Conservation (phyloP, 1,284 basidiomycete genomes). For the Cutaneotrichosporon dermatis region DNA sequence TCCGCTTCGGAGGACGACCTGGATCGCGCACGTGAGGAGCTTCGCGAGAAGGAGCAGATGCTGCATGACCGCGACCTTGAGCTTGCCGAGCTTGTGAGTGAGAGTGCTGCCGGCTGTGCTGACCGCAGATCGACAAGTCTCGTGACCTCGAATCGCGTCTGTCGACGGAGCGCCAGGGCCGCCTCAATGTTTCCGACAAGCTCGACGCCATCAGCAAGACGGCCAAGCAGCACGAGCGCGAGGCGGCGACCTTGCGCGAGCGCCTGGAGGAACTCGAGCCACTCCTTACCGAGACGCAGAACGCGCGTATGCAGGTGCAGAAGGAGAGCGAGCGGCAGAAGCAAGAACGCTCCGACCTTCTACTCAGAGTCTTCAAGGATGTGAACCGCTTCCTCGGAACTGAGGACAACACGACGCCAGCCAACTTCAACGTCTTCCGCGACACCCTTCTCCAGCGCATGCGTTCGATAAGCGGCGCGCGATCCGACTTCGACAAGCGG, state of each 20-base stretch:
- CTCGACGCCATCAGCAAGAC: slow-evolving; percentile 64
- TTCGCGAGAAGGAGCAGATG: slow-evolving; percentile 63
- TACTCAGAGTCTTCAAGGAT: slow-evolving; percentile 89
- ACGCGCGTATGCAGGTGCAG: slow-evolving; percentile 65
- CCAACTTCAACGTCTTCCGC: slow-evolving; percentile 81
- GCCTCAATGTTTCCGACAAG: slow-evolving; percentile 78
- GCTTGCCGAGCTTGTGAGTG: slow-evolving; percentile 58
- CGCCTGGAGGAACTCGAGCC: slow-evolving; percentile 72
- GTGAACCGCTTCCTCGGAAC: slow-evolving; percentile 89
- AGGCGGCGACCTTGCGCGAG: slow-evolving; percentile 57
- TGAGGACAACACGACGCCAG: slow-evolving; percentile 52
- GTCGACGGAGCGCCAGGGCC: slow-evolving; percentile 74
- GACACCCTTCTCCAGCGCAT: slow-evolving; percentile 85
- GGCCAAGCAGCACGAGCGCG: slow-evolving; percentile 63
- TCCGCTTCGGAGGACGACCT: slow-evolving; percentile 76
- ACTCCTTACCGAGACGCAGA: slow-evolving; percentile 76
- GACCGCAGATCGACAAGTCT: slow-evolving; percentile 60
- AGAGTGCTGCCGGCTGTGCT: background rate
- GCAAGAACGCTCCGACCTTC: slow-evolving; percentile 83
- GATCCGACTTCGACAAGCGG: slow-evolving; percentile 79
- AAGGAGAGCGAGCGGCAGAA: slow-evolving; percentile 81
- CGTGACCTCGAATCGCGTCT: slow-evolving; percentile 71
- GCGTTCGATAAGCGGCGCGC: slow-evolving; percentile 74
- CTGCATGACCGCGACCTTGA: slow-evolving; percentile 64
- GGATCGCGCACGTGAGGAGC: slow-evolving; percentile 64